Evolutionary conservation across 495 filamentous ascomycete species (phyloP), one percentile per base, ranked within the genome.

Genomic region (Lasiosphaeris hirsuta): DNA sequence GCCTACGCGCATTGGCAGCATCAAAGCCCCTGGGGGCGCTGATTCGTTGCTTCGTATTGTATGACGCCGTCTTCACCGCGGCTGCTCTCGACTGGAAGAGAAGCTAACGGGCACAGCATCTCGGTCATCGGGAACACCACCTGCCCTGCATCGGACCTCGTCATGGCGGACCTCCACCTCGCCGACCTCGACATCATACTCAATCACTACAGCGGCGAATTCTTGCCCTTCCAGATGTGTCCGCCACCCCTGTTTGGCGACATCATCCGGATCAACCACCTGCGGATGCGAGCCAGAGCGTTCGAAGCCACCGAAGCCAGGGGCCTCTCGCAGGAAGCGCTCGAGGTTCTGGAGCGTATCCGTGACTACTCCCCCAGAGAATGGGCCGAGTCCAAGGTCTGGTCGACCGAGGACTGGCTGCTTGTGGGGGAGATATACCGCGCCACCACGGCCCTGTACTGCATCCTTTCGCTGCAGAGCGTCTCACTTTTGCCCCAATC

Each of bases 111-210:
- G 23, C 18, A 30, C 19, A 72, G 70, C 37, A 13, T 64, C 7
- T 39, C 57, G 8, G 66, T 71, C 4, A 61, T 66, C n/a, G 64
- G 58, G 1, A 66, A 72, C 56, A 72, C 66, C 15, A 64, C 66
- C 1, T 66, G 62, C 11, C 70, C 70, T n/a, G 62, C 66, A 13
- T 59, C 66, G 30, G 57, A 68, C 34, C 55, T 68, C 23, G 11
- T 46, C 39, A 58, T 60, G 51, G 47, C 57, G 11, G 13, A 14
- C 15, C 51, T 49, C 7, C 44, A 66, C 17, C 51, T 67, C 35
- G 52, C 60, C 2, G 48, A 53, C 4, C 40, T 71, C 34, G 44
- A 65, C 14, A 19, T 56, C 43, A 23, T 71, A 3, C 13, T 64
- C 10, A 19, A 61, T 11, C 7, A 35, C 19, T 64, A 48, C 51